These are phyloP conservation scores for Prunus mira DNA, from an alignment of 306 rosid species.

Conservation along the genomic window DNA sequence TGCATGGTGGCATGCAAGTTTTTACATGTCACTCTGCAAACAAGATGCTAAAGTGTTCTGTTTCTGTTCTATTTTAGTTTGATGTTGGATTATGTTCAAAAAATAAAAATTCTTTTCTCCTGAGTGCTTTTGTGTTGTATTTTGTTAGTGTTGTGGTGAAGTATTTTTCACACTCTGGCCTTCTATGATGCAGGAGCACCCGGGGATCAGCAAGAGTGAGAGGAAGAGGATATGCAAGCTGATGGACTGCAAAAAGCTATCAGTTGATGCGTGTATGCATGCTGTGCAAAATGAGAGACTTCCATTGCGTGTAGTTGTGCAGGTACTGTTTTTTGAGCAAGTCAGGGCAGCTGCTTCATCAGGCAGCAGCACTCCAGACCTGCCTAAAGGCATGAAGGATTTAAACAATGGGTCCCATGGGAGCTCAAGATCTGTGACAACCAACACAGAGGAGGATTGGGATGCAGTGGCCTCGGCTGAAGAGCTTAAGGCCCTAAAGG, in stretches of 20 bases:
- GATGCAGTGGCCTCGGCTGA: conserved; percentile 71
- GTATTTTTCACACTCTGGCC: not conserved
- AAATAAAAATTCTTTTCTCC: not conserved
- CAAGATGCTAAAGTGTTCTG: not conserved
- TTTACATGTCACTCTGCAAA: conserved; percentile 9
- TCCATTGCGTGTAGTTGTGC: conserved; percentile 89
- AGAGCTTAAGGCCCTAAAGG: conserved; percentile 82
- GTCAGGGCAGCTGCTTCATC: conserved; percentile 72
- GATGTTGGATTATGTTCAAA: not conserved
- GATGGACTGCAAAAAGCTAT: conserved; percentile 89
- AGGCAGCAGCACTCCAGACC: conserved; percentile 93
- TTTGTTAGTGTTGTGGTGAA: conserved; percentile 12
- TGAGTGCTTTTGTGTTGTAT: not conserved
- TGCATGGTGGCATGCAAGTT: not conserved
- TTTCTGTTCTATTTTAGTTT: not conserved
- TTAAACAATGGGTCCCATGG: conserved; percentile 62
- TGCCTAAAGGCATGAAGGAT: conserved; percentile 67
- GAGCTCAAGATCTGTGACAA: conserved; percentile 85
- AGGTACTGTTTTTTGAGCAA: conserved; percentile 92
- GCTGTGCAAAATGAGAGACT: conserved; percentile 97
- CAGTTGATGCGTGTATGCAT: conserved; percentile 87
- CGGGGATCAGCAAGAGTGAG: conserved; percentile 77
- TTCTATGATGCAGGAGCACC: conserved; percentile 66
- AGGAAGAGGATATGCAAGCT: conserved; percentile 87
- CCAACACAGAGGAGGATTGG: conserved; percentile 75